These are phyloP conservation scores for Rubroshorea leprosula DNA, from an alignment of 345 rosid species.

Conservation along the genomic window DNA sequence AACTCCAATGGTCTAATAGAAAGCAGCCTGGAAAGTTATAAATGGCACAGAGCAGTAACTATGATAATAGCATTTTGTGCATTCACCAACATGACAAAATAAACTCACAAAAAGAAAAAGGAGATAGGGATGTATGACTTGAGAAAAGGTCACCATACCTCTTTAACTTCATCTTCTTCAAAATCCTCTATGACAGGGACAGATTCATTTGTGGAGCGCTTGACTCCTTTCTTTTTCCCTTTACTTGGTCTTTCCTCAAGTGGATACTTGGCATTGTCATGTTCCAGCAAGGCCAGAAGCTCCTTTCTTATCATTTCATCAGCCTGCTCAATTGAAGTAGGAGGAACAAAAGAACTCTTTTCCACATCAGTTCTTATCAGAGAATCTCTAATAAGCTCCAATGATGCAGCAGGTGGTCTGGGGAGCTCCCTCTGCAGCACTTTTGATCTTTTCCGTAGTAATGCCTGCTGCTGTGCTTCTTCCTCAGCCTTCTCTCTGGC, in stretches of 20 bases:
- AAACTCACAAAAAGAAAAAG: no score
- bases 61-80: no score
- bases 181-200: constrained; percentile 67
- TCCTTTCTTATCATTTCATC: constrained; percentile 85
- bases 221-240: constrained; percentile 78
- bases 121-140: neutral
- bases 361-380: constrained; percentile 77
- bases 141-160: constrained; percentile 31
- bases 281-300: constrained; percentile 71
- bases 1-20: no score
- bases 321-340: constrained; percentile 76
- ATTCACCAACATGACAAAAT: no score
- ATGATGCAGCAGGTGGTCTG: constrained; percentile 84
- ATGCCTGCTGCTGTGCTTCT: constrained; percentile 77
- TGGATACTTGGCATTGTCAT: constrained; percentile 98
- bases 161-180: constrained; percentile 74
- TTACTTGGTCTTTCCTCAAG: constrained; percentile 60
- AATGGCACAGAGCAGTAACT: no score
- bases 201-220: constrained; percentile 52
- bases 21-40: no score
- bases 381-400: constrained; percentile 79
- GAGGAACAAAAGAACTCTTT: constrained; percentile 91
- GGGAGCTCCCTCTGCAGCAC: constrained; percentile 98
- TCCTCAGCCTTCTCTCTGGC: constrained; percentile 91
- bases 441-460: constrained; percentile 93